Evolutionary conservation across 257 asterid species (phyloP).

Genomic region (Solanum chmielewskii): DNA sequence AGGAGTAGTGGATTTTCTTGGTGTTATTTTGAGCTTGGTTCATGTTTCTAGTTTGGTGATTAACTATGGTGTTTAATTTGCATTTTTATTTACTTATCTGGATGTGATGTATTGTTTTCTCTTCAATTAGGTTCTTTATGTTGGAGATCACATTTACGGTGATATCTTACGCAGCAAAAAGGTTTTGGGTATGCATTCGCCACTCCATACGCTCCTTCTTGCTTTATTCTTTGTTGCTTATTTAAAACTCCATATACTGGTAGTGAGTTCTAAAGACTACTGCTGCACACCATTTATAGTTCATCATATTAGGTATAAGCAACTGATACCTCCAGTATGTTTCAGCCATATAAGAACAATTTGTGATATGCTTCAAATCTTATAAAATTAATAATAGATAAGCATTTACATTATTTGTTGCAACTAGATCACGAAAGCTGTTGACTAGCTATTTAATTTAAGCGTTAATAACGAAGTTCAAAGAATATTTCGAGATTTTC

Average conservation of each 20-base stretch:
- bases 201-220: background rate
- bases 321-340: background rate
- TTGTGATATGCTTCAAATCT: background rate
- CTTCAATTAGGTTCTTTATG: slow-evolving; percentile 73
- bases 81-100: background rate
- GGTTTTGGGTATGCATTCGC: slow-evolving; percentile 55
- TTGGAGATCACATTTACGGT: slow-evolving; percentile 98
- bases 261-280: background rate
- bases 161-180: slow-evolving; percentile 96
- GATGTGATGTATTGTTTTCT: slow-evolving; percentile 6
- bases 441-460: background rate
- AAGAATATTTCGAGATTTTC: background rate
- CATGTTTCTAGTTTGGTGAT: slow-evolving; percentile 1
- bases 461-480: background rate
- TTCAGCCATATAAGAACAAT: background rate
- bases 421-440: background rate
- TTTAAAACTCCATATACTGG: background rate
- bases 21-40: background rate
- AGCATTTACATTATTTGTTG: background rate
- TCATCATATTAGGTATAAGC: background rate
- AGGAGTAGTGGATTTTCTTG: background rate
- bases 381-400: background rate
- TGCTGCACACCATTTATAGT: background rate
- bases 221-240: background rate
- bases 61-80: background rate